A percentile compares a stretch with the other conserved stretches of the same genome.
These are phyloP conservation scores for Angomonas deanei DNA, from an alignment of 208 protist species.

Conservation along the genomic window DNA sequence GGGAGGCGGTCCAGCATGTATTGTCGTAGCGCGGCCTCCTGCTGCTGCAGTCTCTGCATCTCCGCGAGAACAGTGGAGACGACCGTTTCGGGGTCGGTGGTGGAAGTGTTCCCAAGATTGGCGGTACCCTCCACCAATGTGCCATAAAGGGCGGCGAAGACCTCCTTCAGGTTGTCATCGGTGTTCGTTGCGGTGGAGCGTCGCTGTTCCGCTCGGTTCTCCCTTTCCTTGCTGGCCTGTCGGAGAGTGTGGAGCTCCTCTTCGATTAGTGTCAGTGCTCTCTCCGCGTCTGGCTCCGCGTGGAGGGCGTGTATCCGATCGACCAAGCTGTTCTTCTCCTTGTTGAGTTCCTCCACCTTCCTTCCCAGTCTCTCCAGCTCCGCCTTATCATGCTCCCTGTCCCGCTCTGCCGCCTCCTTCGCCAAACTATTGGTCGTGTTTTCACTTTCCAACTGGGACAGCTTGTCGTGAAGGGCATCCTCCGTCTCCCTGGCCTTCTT, in stretches of 20 bases:
- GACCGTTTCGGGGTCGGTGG: neutral
- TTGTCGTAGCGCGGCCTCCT: neutral
- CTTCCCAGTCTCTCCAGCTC: neutral
- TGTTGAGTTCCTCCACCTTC: neutral
- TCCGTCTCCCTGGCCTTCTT: neutral
- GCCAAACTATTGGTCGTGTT: neutral
- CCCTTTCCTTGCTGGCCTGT: neutral
- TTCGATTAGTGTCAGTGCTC: neutral
- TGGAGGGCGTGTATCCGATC: neutral
- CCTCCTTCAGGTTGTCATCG: neutral
- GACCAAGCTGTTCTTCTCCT: neutral
- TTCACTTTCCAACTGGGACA: neutral
- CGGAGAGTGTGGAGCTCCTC: neutral
- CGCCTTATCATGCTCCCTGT: neutral
- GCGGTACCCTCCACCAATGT: neutral
- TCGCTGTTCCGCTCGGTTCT: neutral
- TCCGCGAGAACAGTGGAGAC: neutral
- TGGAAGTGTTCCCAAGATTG: neutral
- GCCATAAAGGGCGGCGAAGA: neutral
- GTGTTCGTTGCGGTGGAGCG: neutral
- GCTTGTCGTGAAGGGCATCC: neutral
- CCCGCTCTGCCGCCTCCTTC: neutral
- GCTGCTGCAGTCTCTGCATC: neutral
- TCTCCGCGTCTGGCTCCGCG: neutral
- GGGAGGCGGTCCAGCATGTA: neutral